Percentiles rank a stretch among this genome's conserved stretches.
Evolutionary conservation across 495 filamentous ascomycete genomes (phyloP).

Genomic region (Aspergillus leporis): DNA sequence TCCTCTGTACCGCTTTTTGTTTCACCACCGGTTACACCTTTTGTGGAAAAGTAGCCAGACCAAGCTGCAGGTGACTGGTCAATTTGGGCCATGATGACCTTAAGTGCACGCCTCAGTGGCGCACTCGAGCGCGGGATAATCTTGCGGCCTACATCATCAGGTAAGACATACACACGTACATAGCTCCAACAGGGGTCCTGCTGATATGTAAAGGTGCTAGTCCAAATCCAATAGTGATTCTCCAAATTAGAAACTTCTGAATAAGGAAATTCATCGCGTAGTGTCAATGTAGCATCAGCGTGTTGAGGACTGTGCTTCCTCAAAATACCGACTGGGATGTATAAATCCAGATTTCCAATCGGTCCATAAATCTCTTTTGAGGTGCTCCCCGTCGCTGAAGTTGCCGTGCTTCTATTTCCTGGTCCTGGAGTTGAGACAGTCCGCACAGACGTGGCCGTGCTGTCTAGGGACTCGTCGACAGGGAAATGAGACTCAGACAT

Average conservation of each 20-base stretch:
- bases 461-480: background rate
- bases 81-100: slow-evolving; percentile 52
- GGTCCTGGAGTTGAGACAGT: background rate
- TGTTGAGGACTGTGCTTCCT: slow-evolving; percentile 6
- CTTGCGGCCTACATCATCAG: slow-evolving; percentile 61
- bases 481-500: background rate
- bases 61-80: slow-evolving; percentile 59
- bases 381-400: background rate
- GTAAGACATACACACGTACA: slow-evolving; percentile 65
- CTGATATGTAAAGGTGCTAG: slow-evolving; percentile 15
- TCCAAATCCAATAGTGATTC: slow-evolving; percentile 36
- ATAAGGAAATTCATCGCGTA: slow-evolving; percentile 17
- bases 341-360: slow-evolving; percentile 13
- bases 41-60: slow-evolving; percentile 41
- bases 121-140: slow-evolving; percentile 44
- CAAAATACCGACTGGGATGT: slow-evolving; percentile 25
- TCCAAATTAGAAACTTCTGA: slow-evolving; percentile 29
- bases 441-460: background rate
- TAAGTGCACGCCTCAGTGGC: slow-evolving; percentile 45
- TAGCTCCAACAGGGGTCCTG: slow-evolving; percentile 17
- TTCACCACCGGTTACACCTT: slow-evolving; percentile 9
- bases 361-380: background rate
- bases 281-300: background rate
- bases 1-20: slow-evolving; percentile 37
- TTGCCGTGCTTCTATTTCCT: background rate